Conservation (phyloP, 2,329 filamentous ascomycete species). For the Alternaria panax region DNA sequence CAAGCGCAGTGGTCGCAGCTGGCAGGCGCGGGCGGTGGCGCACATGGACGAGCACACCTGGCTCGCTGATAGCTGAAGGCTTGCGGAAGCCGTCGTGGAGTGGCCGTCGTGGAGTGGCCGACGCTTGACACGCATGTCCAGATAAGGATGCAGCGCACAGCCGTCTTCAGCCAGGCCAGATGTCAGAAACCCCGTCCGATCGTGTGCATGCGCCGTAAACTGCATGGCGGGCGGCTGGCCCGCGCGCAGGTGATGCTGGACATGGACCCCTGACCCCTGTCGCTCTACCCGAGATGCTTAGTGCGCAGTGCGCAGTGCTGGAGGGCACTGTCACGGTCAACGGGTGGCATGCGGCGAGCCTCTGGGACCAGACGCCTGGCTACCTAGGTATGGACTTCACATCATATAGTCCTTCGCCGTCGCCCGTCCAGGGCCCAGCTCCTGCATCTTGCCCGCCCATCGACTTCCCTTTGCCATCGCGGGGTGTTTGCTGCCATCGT, state of each 20-base stretch:
- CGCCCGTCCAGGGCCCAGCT: slow-evolving; percentile 1
- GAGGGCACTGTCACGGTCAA: no score
- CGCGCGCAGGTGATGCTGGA: slow-evolving; percentile 13
- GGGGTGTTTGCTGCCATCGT: slow-evolving; percentile 3
- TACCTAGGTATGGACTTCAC: slow-evolving; percentile 9
- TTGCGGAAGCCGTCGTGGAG: slow-evolving; percentile 7
- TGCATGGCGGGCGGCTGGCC: slow-evolving; percentile 12
- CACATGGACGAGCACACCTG: slow-evolving; percentile 4
- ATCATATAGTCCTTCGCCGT: slow-evolving; percentile 15
- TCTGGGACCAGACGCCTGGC: neutral
- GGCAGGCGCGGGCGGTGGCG: slow-evolving; percentile 14
- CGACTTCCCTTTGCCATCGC: neutral
- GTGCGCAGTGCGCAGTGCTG: neutral
- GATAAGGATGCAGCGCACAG: slow-evolving; percentile 18
- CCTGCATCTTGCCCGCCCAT: neutral
- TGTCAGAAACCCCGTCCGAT: slow-evolving; percentile 14
- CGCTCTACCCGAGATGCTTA: slow-evolving; percentile 19
- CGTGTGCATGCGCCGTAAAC: slow-evolving; percentile 11
- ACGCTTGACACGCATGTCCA: slow-evolving; percentile 11
- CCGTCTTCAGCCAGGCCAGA: slow-evolving; percentile 8
- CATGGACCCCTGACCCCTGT: slow-evolving; percentile 16
- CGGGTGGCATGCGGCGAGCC: slow-evolving; percentile 10
- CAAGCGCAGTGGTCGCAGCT: slow-evolving; percentile 9
- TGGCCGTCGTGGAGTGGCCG: slow-evolving; percentile 14
- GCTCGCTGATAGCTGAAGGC: neutral